A percentile compares a stretch with the other conserved stretches of the same genome.
Conservation (phyloP, 179 eudicot species). For the Gypsophila paniculata region DNA sequence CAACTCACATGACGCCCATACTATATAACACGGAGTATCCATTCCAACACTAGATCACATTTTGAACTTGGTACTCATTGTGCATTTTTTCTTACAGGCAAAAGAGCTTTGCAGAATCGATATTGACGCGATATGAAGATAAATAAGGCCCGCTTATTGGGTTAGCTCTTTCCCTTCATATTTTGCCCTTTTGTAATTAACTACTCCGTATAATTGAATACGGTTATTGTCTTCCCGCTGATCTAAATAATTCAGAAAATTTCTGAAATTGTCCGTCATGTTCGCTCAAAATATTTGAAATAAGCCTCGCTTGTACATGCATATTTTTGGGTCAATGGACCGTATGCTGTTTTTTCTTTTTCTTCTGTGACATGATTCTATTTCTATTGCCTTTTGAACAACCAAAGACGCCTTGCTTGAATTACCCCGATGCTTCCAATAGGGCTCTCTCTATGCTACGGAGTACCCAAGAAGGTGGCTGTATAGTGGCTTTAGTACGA, state of each 20-base stretch:
- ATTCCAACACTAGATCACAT: too few relatives aligned
- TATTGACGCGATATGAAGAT: slow-evolving; percentile 51
- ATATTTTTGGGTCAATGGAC: background rate
- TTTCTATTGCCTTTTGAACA: background rate
- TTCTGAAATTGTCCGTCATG: too few relatives aligned
- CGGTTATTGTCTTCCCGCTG: too few relatives aligned
- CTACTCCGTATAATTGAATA: background rate
- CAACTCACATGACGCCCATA: background rate
- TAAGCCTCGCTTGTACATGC: background rate
- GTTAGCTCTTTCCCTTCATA: slow-evolving; percentile 20
- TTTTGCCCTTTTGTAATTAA: slow-evolving; percentile 8
- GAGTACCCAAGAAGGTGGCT: too few relatives aligned
- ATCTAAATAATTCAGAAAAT: too few relatives aligned
- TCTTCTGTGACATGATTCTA: background rate
- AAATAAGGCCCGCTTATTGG: slow-evolving; percentile 24
- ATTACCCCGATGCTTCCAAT: too few relatives aligned
- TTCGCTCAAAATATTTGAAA: background rate
- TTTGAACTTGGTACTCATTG: too few relatives aligned
- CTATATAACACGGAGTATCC: too few relatives aligned
- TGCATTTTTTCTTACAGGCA: slow-evolving; percentile 71
- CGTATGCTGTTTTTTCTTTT: background rate
- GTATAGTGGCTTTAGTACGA: too few relatives aligned
- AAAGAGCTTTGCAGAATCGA: slow-evolving; percentile 65
- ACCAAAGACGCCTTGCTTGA: too few relatives aligned
- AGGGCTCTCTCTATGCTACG: too few relatives aligned